Evolutionary conservation across 2,329 filamentous ascomycete species (phyloP).

Genomic region (Fusarium tjaetaba): DNA sequence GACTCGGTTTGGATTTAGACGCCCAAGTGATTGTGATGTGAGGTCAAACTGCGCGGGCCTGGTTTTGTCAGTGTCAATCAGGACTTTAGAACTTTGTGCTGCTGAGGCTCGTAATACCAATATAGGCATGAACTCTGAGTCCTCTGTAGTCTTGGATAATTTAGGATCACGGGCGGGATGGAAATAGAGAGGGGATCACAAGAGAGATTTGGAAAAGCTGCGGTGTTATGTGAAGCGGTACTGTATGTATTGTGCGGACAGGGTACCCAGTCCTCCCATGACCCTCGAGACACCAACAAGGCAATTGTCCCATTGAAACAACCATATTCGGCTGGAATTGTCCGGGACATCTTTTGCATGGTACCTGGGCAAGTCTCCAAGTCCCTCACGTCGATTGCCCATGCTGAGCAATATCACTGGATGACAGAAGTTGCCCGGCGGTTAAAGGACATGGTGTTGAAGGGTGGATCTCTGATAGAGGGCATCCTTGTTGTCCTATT

Average conservation of each 20-base stretch:
- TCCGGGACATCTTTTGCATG: slow-evolving; percentile 24
- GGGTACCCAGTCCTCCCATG: slow-evolving; percentile 21
- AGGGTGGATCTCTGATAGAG: slow-evolving; percentile 37
- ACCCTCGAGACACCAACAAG: not conserved
- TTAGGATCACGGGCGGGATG: not conserved
- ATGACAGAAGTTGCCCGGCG: slow-evolving; percentile 18
- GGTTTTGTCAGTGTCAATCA: slow-evolving; percentile 15
- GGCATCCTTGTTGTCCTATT: slow-evolving; percentile 27
- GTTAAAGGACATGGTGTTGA: slow-evolving; percentile 35
- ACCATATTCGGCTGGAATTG: slow-evolving; percentile 17
- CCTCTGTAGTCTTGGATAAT: not conserved
- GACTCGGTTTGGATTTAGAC: slow-evolving; percentile 41
- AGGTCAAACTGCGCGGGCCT: slow-evolving; percentile 51
- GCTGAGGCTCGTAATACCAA: not conserved
- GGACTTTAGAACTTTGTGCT: slow-evolving; percentile 1
- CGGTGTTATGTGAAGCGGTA: slow-evolving; percentile 33
- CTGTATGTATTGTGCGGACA: slow-evolving; percentile 12
- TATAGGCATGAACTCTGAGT: not conserved
- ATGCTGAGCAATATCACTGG: slow-evolving; percentile 27
- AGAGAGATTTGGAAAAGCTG: slow-evolving; percentile 26
- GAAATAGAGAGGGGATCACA: slow-evolving; percentile 19
- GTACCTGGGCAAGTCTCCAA: slow-evolving; percentile 14
- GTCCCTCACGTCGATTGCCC: slow-evolving; percentile 10
- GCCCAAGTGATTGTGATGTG: slow-evolving; percentile 37
- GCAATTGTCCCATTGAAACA: slow-evolving; percentile 14